Base-by-base conservation (phyloP, 305 asterid genomes). In the Lippia alba region DNA sequence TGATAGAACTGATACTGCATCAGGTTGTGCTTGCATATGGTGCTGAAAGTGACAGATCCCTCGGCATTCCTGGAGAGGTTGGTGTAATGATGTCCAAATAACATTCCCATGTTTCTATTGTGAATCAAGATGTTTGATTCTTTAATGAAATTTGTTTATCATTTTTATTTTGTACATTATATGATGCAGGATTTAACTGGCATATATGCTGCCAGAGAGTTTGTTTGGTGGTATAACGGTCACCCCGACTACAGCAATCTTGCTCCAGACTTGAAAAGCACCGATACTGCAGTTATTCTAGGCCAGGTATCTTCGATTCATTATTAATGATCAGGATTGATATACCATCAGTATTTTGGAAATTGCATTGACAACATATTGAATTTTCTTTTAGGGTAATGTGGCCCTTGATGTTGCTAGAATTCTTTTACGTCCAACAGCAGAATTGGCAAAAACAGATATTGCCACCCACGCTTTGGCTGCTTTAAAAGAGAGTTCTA, bases 221-320 rank as follows among this genome's bases (percentile, higher is more conserved):
- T 91, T 79, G 96, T 91, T 49, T 88, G 99, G 97, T 91, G 97
- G 96, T 91, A 94, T 84, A 90, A 91, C 68, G 96, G 98, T 68
- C 99, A 92, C 69, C 98, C 97, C 46, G 96, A 90, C 80, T 88
- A 74, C 78, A 75, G 85, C 69, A 79, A 82, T 74, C 91, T 94
- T 72, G 80, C 85, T 61, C 98, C 92, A 45, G 94, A 87, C 76
- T 78, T 91, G 81, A 88, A 77, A 79, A 82, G 84, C 81, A 78
- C 87, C 2, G 96, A 94, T 72, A 91, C 95, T 39, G 97, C 96
- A 73, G 87, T 90, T 71, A 73, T 91, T 81, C 90, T 90, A 65
- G 99, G 98, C 57, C 98, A 85, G 95, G 97, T 94, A 81, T 66
- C 60, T 72, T 69, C 66, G 15, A 41, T 59, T 70, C 32, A 12